Conservation (phyloP, 2,329 filamentous ascomycete species). For the Lanzia echinophila region DNA sequence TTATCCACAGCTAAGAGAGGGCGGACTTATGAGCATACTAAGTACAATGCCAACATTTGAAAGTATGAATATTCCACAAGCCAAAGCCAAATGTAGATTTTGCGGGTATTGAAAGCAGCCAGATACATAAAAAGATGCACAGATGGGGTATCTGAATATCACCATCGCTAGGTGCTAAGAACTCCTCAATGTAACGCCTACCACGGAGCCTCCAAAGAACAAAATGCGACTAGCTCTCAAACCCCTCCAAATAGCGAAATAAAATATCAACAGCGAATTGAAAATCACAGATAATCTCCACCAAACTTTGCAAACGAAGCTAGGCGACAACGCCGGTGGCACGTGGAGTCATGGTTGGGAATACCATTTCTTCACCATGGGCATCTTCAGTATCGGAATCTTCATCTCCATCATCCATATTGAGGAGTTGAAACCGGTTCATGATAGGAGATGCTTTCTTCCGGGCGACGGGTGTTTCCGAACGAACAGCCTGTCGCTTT, state of each 20-base stretch:
- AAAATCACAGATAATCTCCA: background rate
- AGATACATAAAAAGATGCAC: conserved; percentile 9
- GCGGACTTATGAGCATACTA: no score
- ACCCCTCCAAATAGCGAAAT: background rate
- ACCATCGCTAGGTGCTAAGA: conserved; percentile 5
- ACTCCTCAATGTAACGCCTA: background rate
- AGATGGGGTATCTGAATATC: conserved; percentile 16
- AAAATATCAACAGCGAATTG: background rate
- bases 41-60: no score
- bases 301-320: background rate
- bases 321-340: background rate
- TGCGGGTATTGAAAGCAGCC: conserved; percentile 15
- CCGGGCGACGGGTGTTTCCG: conserved; percentile 27
- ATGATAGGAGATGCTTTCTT: conserved; percentile 34
- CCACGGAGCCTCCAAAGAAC: background rate
- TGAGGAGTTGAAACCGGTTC: conserved; percentile 59
- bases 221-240: background rate
- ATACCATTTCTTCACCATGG: background rate
- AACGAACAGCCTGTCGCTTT: conserved; percentile 24
- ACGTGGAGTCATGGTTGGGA: background rate
- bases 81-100: no score
- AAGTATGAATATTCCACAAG: no score
- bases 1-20: no score
- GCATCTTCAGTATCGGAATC: conserved; percentile 4
- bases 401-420: conserved; percentile 33